Conservation (phyloP, 805 yeast genomes). For the Peterozyma xylosa region DNA sequence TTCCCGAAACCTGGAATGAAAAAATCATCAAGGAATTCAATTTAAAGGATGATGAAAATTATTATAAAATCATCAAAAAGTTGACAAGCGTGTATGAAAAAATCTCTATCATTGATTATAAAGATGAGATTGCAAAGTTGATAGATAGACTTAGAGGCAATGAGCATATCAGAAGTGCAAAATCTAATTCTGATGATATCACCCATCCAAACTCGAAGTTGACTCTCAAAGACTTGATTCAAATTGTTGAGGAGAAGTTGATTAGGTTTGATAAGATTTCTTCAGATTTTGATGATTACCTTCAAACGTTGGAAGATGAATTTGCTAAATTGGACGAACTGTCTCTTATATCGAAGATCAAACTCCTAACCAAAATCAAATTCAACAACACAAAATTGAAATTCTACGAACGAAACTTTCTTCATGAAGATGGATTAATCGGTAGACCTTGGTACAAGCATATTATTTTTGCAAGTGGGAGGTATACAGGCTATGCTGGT, state of each 20-base stretch:
- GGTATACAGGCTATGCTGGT: conserved; percentile 56
- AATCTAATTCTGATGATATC: background rate
- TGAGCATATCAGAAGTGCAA: background rate
- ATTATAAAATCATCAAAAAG: conserved; percentile 1
- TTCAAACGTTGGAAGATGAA: conserved; percentile 11
- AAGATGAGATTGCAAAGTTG: conserved; percentile 5
- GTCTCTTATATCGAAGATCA: conserved; percentile 17
- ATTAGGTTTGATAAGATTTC: conserved; percentile 6
- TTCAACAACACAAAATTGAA: conserved; percentile 30
- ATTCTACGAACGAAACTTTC: conserved; percentile 36
- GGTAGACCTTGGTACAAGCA: conserved; percentile 53
- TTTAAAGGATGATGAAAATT: conserved; percentile 3
- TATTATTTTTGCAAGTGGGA: conserved; percentile 49
- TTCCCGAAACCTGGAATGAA: conserved; percentile 33
- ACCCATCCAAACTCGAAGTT: conserved; percentile 10
- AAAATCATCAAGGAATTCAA: conserved; percentile 6
- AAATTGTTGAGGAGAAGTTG: conserved; percentile 10
- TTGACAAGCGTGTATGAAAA: conserved; percentile 5
- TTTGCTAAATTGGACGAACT: conserved; percentile 17
- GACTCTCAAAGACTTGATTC: conserved; percentile 20
- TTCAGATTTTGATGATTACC: conserved; percentile 5
- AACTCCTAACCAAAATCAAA: conserved; percentile 16
- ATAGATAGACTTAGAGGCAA: conserved; percentile 9
- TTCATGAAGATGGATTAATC: conserved; percentile 39
- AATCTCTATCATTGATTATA: conserved; percentile 1